Evolutionary conservation across 441 rosid genomes (phyloP), one percentile per base, ranked within the genome.

Genomic region (Adansonia gregorii): DNA sequence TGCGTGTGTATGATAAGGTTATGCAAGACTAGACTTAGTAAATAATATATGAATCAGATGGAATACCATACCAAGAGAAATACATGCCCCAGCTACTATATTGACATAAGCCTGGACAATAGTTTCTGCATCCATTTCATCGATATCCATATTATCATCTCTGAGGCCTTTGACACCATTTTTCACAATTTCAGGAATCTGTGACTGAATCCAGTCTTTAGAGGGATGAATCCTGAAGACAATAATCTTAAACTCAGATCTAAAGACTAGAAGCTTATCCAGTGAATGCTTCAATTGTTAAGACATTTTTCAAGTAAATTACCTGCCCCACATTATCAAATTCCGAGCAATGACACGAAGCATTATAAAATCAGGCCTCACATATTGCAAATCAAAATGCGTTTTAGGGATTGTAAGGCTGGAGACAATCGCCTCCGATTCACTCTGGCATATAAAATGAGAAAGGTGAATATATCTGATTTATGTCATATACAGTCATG

Each of bases 301-400:
- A 39, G 54, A 41, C 76, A 54, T 55, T 48, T 45, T 48, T 14
- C 2, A 51, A 49, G 46, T 67, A 78, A 78, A 72, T 2, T 87
- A 94, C 99, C 98, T 93, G 89, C 89, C 87, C 99, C 98, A 97
- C 98, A 92, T 91, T 80, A 97, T 90, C 87, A 97, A 79, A 85
- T 92, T 97, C 78, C 94, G 90, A 83, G 99, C 98, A 90, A 97
- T 89, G 81, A 94, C 92, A 77, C 98, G 98, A 83, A 96, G 99
- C 97, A 96, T 89, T 84, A 97, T 92, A 87, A 94, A 94, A 86
- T 97, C 98, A 66, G 99, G 98, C 86, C 99, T 90, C 85, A 97
- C 91, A 55, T 93, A 94, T 78, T 91, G 92, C 86, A 97, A 84
- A 78, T 92, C 98, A 80, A 90, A 97, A 76, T 74, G 88, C 35